Conservation (phyloP, 331 rosid genomes). For the Rosa hybrid region DNA sequence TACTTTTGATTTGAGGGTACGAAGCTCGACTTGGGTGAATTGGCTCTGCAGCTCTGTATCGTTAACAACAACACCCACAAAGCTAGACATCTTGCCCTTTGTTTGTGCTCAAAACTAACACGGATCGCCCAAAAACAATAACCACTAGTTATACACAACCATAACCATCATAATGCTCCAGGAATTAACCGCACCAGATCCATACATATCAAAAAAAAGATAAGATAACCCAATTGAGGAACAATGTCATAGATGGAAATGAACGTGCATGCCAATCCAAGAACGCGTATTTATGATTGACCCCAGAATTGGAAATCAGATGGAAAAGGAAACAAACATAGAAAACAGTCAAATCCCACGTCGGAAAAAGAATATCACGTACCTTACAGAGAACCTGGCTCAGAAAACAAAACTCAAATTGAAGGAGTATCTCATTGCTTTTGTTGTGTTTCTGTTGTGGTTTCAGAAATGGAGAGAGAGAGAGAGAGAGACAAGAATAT, state of each 20-base stretch:
- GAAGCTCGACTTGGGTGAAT: constrained; percentile 97
- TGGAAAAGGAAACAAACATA: neutral
- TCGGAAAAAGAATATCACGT: constrained; percentile 11
- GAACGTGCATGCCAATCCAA: constrained; percentile 27
- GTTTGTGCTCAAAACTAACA: constrained; percentile 32
- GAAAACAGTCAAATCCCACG: constrained; percentile 19
- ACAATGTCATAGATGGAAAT: constrained; percentile 18
- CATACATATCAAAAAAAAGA: neutral
- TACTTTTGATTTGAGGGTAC: constrained; percentile 86
- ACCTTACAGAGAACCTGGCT: constrained; percentile 37
- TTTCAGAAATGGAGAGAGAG: constrained; percentile 9
- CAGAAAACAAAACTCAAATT: constrained; percentile 33
- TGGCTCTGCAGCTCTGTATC: constrained; percentile 89
- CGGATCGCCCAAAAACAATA: constrained; percentile 29
- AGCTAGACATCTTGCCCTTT: constrained; percentile 68
- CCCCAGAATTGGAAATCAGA: constrained; percentile 25
- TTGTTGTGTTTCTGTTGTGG: neutral
- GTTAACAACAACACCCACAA: constrained; percentile 84
- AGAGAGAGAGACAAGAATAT: neutral
- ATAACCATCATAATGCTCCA: constrained; percentile 9
- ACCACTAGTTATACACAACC: neutral
- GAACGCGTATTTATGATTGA: constrained; percentile 23
- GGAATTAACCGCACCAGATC: constrained; percentile 24
- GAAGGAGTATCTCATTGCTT: constrained; percentile 19
- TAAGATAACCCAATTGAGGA: constrained; percentile 21